Conservation (phyloP, 2,329 filamentous ascomycete species). For the Myrmaecium sp. region DNA sequence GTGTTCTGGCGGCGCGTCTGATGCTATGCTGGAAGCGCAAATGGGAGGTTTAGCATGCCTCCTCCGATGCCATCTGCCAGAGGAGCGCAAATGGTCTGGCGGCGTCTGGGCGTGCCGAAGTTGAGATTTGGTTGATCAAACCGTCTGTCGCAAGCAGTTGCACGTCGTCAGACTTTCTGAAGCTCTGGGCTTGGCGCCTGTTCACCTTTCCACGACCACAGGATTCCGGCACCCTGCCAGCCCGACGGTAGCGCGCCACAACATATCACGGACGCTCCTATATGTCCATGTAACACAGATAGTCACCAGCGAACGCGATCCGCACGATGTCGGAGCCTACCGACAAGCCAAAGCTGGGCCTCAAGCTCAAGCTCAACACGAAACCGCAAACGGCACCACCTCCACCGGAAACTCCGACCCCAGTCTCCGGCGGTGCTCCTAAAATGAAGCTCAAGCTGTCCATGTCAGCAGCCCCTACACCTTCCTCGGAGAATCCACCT, state of each 20-base stretch:
- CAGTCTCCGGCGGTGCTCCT: constrained; percentile 5
- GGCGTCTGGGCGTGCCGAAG: no score
- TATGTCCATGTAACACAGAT: constrained; percentile 2
- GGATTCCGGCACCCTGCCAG: no score
- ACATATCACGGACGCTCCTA: constrained; percentile 2
- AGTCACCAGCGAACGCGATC: background rate
- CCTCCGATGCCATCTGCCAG: no score
- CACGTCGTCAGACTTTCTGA: no score
- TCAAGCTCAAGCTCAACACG: constrained; percentile 15
- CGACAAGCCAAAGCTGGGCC: constrained; percentile 8
- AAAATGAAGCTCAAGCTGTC: constrained; percentile 26
- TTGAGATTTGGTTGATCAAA: no score
- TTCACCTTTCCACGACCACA: no score
- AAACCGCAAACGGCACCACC: constrained; percentile 1
- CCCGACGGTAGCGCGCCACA: constrained; percentile 6
- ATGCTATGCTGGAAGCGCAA: no score
- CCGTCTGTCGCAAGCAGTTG: no score
- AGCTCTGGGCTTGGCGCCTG: no score
- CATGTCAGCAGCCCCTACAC: constrained; percentile 8
- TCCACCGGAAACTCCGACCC: background rate
- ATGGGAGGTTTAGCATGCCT: no score
- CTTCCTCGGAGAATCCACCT: constrained; percentile 11
- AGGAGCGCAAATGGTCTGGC: no score
- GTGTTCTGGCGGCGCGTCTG: no score
- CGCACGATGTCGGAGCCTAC: background rate